Base-by-base conservation (phyloP, 2,329 filamentous ascomycete species). In the Fusarium liriodendri region DNA sequence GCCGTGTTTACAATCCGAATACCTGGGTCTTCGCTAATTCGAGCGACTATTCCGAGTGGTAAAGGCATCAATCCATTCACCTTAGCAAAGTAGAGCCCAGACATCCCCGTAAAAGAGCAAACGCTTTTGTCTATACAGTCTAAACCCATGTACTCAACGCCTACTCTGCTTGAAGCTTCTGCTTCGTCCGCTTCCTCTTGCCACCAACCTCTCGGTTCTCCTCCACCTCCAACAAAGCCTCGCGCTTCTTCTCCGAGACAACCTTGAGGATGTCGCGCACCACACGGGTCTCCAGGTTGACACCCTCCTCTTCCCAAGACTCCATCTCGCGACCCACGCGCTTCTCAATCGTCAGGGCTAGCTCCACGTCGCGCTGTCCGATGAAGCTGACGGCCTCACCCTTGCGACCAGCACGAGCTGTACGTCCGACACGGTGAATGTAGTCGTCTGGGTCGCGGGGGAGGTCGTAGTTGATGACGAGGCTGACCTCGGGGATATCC, bases 361-460 rank as follows among this genome's bases (percentile, higher is more conserved):
- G 88, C 78, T 95, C 91, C 2, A 98, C 95, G 82, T 99, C 97
- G 67, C 96, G 89, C 87, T 98, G 96, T 3, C 97, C 96, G 3
- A 99, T 93, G 77, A 99, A 90, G 3, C 94, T 97, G 18, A 98
- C 91, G 6, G 93, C 91, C 74, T 95, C 92, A 78, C 97, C 97
- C 62, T 87, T 88, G 52, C 95, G 90, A 0, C 97, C 97, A 0
- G 97, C 97, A 89, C 97, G 92, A 5, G 97, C 97, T 14, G 97
- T 99, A 84, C 97, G 93, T 82, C 97, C 97, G 60, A 98, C 96
- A 14, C 97, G 91, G 85, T 99, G 97, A 75, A 99, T 97, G 82
- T 99, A 99, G 83, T 98, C 96, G 81, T 98, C 95, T 4, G 96
- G 95, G 80, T 98, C 95, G n/a, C 96, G 91, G 0, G 97, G 97